These are phyloP conservation scores for Austropuccinia psidii DNA, from an alignment of 1,284 basidiomycete genomes.

Conservation along the genomic window DNA sequence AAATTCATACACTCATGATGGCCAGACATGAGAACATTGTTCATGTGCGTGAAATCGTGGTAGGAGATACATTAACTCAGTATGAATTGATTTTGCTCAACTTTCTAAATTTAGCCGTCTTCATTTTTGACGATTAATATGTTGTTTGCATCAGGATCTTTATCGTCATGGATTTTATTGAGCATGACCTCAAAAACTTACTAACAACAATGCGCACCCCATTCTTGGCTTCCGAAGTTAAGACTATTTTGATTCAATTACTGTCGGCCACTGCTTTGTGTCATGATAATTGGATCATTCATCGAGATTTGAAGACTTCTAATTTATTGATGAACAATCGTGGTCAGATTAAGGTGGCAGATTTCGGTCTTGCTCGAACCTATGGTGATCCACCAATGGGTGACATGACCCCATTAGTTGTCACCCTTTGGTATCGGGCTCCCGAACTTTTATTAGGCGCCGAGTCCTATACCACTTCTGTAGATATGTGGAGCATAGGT, in stretches of 20 bases:
- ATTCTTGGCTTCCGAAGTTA: conserved; percentile 94
- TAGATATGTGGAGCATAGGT: conserved; percentile 99
- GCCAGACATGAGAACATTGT: conserved; percentile 82
- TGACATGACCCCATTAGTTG: conserved; percentile 92
- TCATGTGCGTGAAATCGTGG: conserved; percentile 87
- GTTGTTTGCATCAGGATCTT: conserved; percentile 63
- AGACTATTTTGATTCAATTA: conserved; percentile 87
- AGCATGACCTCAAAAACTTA: conserved; percentile 95
- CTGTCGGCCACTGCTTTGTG: conserved; percentile 87
- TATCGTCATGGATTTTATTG: conserved; percentile 99
- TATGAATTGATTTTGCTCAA: conserved; percentile 54
- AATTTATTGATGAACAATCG: conserved; percentile 98
- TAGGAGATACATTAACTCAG: conserved; percentile 99
- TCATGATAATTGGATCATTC: conserved; percentile 94
- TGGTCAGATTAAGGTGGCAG: conserved; percentile 94
- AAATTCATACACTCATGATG: conserved; percentile 84
- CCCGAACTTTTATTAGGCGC: conserved; percentile 91
- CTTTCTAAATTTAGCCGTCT: conserved; percentile 40
- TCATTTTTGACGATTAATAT: conserved; percentile 1
- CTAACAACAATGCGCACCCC: conserved; percentile 86
- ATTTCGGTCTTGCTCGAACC: conserved; percentile 90
- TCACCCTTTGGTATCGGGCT: conserved; percentile 96
- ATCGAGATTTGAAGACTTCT: conserved; percentile 94
- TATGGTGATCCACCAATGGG: conserved; percentile 93
- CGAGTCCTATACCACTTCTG: conserved; percentile 90